Conservation (phyloP, 2,329 filamentous ascomycete species). For the Fusarium verticillioides region DNA sequence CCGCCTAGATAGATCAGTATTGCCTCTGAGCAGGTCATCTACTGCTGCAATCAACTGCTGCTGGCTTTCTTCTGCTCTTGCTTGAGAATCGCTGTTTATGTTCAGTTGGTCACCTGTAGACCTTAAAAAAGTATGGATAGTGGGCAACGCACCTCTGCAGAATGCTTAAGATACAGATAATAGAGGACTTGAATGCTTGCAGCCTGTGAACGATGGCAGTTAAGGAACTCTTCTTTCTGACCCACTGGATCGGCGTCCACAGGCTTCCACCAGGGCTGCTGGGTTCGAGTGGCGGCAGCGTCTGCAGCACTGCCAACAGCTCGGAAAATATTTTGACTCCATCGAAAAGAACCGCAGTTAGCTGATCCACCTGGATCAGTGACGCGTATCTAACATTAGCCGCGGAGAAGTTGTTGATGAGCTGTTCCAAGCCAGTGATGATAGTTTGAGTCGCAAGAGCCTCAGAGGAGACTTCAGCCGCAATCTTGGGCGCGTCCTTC, state of each 20-base stretch:
- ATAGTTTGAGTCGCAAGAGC: accelerated
- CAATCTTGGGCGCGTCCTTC: accelerated
- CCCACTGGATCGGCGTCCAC: not conserved
- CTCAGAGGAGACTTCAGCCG: not conserved
- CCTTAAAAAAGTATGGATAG: accelerated
- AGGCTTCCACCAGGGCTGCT: accelerated
- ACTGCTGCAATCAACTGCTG: not conserved
- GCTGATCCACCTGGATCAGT: not conserved
- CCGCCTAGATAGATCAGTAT: not conserved
- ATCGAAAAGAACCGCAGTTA: accelerated
- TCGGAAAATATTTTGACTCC: not conserved
- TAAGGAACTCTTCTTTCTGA: accelerated
- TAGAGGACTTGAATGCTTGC: accelerated
- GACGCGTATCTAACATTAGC: not conserved
- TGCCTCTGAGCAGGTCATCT: not conserved
- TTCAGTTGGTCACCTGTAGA: accelerated
- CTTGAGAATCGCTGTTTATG: not conserved
- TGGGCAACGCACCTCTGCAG: not conserved
- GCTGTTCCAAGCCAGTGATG: accelerated
- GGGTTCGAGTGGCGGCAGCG: not conserved
- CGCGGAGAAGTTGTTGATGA: not conserved
- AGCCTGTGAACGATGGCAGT: accelerated
- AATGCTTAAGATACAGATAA: not conserved
- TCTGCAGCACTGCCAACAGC: accelerated
- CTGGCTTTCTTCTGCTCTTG: not conserved